phyloP scores from a whole-genome alignment of 441 rosid species.

The Eutrema salsugineum region DNA sequence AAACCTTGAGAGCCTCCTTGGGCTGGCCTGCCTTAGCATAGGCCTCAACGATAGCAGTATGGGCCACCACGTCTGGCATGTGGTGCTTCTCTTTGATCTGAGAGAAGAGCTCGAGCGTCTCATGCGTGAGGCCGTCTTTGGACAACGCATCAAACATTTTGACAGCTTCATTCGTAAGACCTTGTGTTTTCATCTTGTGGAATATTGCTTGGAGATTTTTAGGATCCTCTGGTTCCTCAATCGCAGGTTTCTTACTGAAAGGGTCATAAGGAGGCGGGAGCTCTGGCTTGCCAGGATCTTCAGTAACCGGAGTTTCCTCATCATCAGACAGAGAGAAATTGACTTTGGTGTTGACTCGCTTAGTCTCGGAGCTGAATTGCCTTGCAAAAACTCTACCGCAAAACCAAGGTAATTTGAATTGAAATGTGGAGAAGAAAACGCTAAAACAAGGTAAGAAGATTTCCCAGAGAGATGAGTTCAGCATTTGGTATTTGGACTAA shows the following conservation, averaged over 20 bases:
- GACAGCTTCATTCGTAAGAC: slow-evolving; percentile 52
- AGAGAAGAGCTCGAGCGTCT: slow-evolving; percentile 65
- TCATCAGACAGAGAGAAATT: slow-evolving; percentile 60
- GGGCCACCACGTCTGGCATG: slow-evolving; percentile 72
- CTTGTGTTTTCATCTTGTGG: slow-evolving; percentile 59
- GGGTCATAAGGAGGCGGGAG: slow-evolving; percentile 72
- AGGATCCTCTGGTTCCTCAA: slow-evolving; percentile 57
- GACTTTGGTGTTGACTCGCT: slow-evolving; percentile 48
- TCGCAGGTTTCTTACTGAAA: slow-evolving; percentile 41
- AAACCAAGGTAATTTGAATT: slow-evolving; percentile 7
- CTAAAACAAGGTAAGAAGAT: background rate
- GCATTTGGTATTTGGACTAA: background rate
- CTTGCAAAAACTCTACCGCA: slow-evolving; percentile 14
- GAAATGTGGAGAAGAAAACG: slow-evolving; percentile 2
- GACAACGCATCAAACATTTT: slow-evolving; percentile 88
- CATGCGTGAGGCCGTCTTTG: slow-evolving; percentile 68
- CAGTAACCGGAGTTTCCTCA: background rate
- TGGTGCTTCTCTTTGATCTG: slow-evolving; percentile 63
- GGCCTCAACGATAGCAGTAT: slow-evolving; percentile 70
- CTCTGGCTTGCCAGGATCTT: slow-evolving; percentile 27
- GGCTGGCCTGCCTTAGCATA: slow-evolving; percentile 64
- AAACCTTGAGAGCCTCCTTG: slow-evolving; percentile 57
- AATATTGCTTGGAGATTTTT: slow-evolving; percentile 59
- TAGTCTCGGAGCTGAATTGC: slow-evolving; percentile 21
- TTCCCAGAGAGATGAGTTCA: background rate